These are phyloP conservation scores for Tetrapisispora fleetii DNA, from an alignment of 805 yeast genomes.

Conservation along the genomic window DNA sequence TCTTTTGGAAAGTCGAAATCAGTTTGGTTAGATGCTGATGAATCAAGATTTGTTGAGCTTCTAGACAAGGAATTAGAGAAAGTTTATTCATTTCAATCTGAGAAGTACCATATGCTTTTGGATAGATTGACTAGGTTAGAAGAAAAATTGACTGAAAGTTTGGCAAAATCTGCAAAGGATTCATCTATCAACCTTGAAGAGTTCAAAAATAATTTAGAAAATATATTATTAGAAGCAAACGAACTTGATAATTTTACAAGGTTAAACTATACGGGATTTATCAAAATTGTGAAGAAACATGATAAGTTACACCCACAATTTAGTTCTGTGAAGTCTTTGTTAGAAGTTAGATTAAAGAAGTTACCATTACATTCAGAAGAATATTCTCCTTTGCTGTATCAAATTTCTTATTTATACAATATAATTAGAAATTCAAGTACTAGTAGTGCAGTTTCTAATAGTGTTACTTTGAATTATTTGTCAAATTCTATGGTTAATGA, in stretches of 20 bases:
- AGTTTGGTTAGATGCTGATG: constrained; percentile 64
- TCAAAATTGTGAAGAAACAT: constrained; percentile 91
- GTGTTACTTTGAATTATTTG: constrained; percentile 28
- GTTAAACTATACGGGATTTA: constrained; percentile 88
- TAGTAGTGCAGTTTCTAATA: constrained; percentile 27
- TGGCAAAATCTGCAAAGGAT: constrained; percentile 25
- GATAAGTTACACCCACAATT: constrained; percentile 81
- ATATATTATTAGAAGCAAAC: constrained; percentile 61
- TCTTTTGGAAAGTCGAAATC: constrained; percentile 3
- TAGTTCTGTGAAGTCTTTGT: constrained; percentile 74
- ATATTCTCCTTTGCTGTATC: constrained; percentile 80
- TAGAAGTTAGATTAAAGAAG: constrained; percentile 77
- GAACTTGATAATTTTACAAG: constrained; percentile 86
- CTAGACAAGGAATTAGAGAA: constrained; percentile 65
- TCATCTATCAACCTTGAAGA: constrained; percentile 43
- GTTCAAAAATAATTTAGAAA: constrained; percentile 66
- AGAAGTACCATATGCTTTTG: constrained; percentile 60
- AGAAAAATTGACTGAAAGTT: constrained; percentile 36
- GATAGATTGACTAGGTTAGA: constrained; percentile 58
- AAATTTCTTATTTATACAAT: constrained; percentile 71
- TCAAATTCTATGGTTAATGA: constrained; percentile 25
- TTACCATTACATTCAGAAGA: constrained; percentile 93
- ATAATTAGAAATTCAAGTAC: constrained; percentile 57
- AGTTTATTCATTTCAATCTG: constrained; percentile 61
- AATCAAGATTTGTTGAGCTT: constrained; percentile 53